Conservation (phyloP, 805 yeast species). For the Wickerhamomyces kurtzmanii region DNA sequence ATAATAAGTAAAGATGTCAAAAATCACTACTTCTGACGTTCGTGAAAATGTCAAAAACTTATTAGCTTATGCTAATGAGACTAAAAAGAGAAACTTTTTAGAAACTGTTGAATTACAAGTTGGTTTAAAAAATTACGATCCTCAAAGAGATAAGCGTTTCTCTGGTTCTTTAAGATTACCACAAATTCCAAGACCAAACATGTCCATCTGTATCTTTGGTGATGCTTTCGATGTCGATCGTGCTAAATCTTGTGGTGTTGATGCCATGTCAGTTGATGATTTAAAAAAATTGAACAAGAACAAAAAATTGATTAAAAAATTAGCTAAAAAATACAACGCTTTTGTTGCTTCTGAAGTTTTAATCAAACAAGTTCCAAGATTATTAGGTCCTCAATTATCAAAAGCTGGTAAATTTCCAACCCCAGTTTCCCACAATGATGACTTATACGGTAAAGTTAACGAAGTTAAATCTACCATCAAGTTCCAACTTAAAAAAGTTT, state of each 20-base stretch:
- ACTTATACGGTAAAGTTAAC: constrained; percentile 87
- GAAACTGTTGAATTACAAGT: constrained; percentile 99
- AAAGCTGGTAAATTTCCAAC: constrained; percentile 99
- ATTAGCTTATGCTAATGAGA: constrained; percentile 80
- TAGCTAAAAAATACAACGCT: constrained; percentile 99
- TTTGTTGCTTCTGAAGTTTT: constrained; percentile 98
- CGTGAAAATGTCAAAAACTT: constrained; percentile 95
- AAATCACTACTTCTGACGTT: constrained; percentile 85
- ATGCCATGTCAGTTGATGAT: constrained; percentile 99
- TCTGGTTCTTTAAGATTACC: constrained; percentile 98
- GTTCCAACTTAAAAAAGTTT: constrained; percentile 99
- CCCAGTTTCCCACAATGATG: constrained; percentile 99
- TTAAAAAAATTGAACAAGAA: constrained; percentile 99
- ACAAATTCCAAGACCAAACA: constrained; percentile 99
- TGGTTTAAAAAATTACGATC: constrained; percentile 99
- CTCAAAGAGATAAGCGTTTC: constrained; percentile 99
- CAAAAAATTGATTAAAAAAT: constrained; percentile 99
- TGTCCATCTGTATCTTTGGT: constrained; percentile 99
- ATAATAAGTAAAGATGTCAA: constrained; percentile 50
- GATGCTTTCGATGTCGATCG: constrained; percentile 99
- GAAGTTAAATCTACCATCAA: constrained; percentile 99
- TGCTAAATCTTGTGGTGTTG: constrained; percentile 98
- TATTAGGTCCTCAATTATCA: constrained; percentile 99
- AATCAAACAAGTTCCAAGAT: constrained; percentile 99
- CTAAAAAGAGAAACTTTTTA: constrained; percentile 99